These are phyloP conservation scores for Neospora caninum DNA, from an alignment of 169 alveolate species.

Conservation along the genomic window DNA sequence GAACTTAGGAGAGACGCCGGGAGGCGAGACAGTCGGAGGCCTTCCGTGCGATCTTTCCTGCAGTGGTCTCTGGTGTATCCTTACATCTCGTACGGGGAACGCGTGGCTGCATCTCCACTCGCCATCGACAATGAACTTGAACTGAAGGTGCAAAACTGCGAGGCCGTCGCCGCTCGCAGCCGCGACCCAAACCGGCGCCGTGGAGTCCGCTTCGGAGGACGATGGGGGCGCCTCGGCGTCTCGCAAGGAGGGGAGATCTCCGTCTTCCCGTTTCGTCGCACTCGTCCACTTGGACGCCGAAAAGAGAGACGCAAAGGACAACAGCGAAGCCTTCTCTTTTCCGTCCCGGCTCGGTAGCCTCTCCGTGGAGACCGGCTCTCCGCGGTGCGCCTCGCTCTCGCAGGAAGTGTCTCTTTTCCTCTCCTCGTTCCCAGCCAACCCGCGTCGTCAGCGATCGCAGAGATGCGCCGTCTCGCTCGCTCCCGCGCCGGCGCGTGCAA, in stretches of 20 bases:
- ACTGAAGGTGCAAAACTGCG: neutral
- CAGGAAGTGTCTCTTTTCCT: neutral
- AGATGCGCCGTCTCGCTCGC: neutral
- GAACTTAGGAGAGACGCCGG: no score
- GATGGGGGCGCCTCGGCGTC: neutral
- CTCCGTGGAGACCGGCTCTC: neutral
- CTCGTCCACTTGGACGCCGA: neutral
- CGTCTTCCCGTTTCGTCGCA: neutral
- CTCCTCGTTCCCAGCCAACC: no score
- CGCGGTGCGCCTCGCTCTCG: neutral
- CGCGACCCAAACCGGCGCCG: neutral
- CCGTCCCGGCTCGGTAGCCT: neutral
- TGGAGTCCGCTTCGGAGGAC: neutral
- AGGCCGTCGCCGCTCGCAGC: slow-evolving; percentile 4
- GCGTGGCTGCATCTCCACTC: neutral
- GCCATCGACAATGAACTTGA: slow-evolving; percentile 24
- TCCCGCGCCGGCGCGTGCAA: neutral
- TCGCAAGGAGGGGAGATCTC: neutral
- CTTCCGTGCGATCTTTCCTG: no score
- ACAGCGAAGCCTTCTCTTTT: neutral
- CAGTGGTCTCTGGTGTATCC: neutral
- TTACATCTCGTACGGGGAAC: neutral
- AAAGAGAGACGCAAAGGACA: neutral
- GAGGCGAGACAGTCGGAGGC: no score
- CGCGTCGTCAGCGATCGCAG: no score